Percentiles rank a stretch among this genome's conserved stretches.
These are phyloP conservation scores for Lyophyllum shimeji DNA, from an alignment of 768 basidiomycete species.

Conservation along the genomic window DNA sequence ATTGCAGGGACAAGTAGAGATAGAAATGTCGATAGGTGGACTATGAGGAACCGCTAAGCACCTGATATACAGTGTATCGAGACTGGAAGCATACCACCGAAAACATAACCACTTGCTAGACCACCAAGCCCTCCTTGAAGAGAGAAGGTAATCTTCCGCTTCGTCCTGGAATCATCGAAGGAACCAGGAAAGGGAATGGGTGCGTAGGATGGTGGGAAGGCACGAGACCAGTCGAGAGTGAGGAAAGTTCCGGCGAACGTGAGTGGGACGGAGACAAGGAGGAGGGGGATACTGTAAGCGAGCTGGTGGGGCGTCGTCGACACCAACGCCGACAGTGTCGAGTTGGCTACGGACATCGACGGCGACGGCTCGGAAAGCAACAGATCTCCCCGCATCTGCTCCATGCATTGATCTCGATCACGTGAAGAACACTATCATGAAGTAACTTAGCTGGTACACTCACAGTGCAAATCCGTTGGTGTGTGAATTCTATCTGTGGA, in stretches of 20 bases:
- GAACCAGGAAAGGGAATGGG: conserved; percentile 31
- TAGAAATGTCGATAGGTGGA: conserved; percentile 61
- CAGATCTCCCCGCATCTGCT: neutral
- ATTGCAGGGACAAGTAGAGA: conserved; percentile 54
- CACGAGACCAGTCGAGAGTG: conserved; percentile 66
- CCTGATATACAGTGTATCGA: neutral
- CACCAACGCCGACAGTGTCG: conserved; percentile 39
- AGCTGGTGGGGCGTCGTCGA: conserved; percentile 49
- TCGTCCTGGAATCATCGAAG: conserved; percentile 30
- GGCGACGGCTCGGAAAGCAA: conserved; percentile 5
- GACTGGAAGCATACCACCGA: conserved; percentile 48
- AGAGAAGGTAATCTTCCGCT: conserved; percentile 32
- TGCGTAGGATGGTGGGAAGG: conserved; percentile 48
- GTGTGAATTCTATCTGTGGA: too few relatives aligned
- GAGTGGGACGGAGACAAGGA: conserved; percentile 54
- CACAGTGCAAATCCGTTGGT: too few relatives aligned
- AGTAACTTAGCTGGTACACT: neutral
- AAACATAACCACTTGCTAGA: conserved; percentile 52
- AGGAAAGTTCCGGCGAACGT: conserved; percentile 73
- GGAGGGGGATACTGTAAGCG: conserved; percentile 60
- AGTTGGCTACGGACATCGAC: conserved; percentile 17
- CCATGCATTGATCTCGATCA: neutral
- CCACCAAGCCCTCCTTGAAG: conserved; percentile 69
- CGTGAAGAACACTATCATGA: neutral
- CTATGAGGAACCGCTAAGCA: conserved; percentile 27